Evolutionary conservation across 352 stramenopile genomes (phyloP), one percentile per base, ranked within the genome.

Genomic region (Globisporangium radiosum): DNA sequence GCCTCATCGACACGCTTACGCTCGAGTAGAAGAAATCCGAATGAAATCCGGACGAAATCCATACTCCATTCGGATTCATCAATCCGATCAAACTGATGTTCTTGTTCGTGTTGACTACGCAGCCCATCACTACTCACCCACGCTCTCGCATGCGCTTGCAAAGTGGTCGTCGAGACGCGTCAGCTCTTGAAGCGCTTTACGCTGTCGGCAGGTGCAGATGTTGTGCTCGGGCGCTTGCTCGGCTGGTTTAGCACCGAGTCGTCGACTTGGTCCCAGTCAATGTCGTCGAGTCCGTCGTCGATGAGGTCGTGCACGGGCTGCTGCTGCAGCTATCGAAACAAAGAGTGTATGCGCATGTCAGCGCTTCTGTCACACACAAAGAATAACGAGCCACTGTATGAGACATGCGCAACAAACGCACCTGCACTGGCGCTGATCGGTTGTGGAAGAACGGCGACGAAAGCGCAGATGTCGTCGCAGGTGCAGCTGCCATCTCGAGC

Each of bases 1-100:
- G 97, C 52, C 81, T 99, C 51, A 99, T 99, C 72, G 97, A 99
- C 73, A 99, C 98, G 64, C 92, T 99, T 43, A 77, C 94, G 36
- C 53, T 97, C 45, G 92, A 73, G 52, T 69, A 60, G 33, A 52
- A 47, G 13, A 52, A 17, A 44, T 39, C 25, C 5, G 10, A 25
- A 51, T 11, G 40, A 44, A 61, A 17, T 19, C 25, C 19, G 45
- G 42, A 39, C 7, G 14, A 60, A 45, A 33, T 33, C 25, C 25
- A 33, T 33, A 33, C 25, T 33, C 25, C 1, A 33, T 33, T 33
- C 25, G 25, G 25, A 33, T 33, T 33, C 25, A 33, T 3, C 25
- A 33, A 33, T 33, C 25, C 25, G 25, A 33, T 33, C 25, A 33
- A 33, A 33, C 25, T 33, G 25, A 8, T 36, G 33, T 49, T 14